Base-by-base conservation (phyloP, 2,329 filamentous ascomycete genomes). In the Apiospora pterosperma region DNA sequence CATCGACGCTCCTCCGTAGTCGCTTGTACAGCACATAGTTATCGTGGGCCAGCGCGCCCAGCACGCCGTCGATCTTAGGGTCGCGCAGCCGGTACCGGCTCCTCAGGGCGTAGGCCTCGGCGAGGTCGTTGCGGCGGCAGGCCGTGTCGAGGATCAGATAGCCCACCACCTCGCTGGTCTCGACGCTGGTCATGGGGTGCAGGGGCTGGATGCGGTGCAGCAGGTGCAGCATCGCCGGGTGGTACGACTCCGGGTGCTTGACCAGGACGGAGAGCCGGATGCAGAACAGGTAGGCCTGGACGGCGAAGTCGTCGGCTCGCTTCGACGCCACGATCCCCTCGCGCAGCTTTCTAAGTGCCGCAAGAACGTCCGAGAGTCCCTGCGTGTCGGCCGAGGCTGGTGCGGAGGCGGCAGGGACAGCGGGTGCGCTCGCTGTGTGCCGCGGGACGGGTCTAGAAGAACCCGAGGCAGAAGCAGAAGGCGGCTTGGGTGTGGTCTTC, bases 261-360 rank as follows among this genome's bases (percentile, higher is more conserved):
- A 91, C 88, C 38, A 97, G 85, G 67, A 99, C 90, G 28, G 92
- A 89, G 31, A 94, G 84, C 63, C 94, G 90, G 71, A 97, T 92
- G 72, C 92, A 93, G 82, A 98, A 98, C 67, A 97, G 88, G 78
- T 98, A 97, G 19, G 90, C 92, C 70, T 93, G 89, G n/a, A 91
- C 88, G 1, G 95, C 90, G 77, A 99, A 99, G 62, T 87, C 82
- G 74, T 97, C 92, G 39, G 84, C 81, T 23, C 94, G 88, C 62
- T 88, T 87, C 10, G 91, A 89, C 14, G 92, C 92, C 3, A 97
- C 87, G 59, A 98, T 90, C 28, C 90, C 94, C 80, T 99, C 96
- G 64, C 96, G 89, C 36, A 99, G 86, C 76, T 97, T 98, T 67
- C 96, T 90, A 74, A 98, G 89, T 3, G 95, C 92, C 72, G 92